phyloP scores from a whole-genome alignment of 768 basidiomycete species.

The Epithele typhae region DNA sequence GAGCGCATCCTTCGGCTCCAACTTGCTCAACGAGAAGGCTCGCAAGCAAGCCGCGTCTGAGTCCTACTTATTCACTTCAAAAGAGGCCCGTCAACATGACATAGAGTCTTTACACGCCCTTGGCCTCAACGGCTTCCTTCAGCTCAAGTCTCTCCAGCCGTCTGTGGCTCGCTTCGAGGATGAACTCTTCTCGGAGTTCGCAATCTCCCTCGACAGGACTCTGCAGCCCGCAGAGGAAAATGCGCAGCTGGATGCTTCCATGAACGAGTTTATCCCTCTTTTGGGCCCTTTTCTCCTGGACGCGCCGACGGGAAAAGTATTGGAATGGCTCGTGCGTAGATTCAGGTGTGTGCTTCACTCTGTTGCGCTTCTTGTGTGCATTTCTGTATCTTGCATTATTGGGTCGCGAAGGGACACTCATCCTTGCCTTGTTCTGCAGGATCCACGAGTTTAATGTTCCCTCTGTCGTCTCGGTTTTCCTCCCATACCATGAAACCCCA shows the following conservation, averaged over 20 bases:
- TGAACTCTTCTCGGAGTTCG: slow-evolving; percentile 73
- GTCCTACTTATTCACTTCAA: slow-evolving; percentile 86
- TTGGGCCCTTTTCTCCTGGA: slow-evolving; percentile 83
- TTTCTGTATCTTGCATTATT: too few species aligned
- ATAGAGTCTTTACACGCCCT: slow-evolving; percentile 82
- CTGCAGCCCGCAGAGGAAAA: slow-evolving; percentile 61
- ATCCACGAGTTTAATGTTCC: slow-evolving; percentile 92
- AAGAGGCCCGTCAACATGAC: slow-evolving; percentile 82
- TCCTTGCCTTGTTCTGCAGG: slow-evolving; percentile 34
- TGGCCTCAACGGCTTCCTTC: slow-evolving; percentile 71
- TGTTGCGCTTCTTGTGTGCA: too few species aligned
- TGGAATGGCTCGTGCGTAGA: slow-evolving; percentile 93
- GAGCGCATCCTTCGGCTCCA: slow-evolving; percentile 73
- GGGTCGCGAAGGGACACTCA: too few species aligned
- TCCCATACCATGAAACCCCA: slow-evolving; percentile 92
- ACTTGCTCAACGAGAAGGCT: slow-evolving; percentile 61
- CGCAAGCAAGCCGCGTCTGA: slow-evolving; percentile 54
- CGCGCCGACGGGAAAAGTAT: slow-evolving; percentile 69
- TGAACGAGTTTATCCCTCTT: slow-evolving; percentile 60
- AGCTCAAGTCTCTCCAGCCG: slow-evolving; percentile 61
- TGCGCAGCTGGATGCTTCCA: slow-evolving; percentile 53
- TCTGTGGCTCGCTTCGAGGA: slow-evolving; percentile 59
- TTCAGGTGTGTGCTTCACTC: slow-evolving; percentile 61
- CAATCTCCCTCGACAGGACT: slow-evolving; percentile 75
- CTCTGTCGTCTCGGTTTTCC: slow-evolving; percentile 70